A percentile compares a stretch with the other conserved stretches of the same genome.
Evolutionary conservation across 345 rosid genomes (phyloP).

Genomic region (Corymbia maculata): DNA sequence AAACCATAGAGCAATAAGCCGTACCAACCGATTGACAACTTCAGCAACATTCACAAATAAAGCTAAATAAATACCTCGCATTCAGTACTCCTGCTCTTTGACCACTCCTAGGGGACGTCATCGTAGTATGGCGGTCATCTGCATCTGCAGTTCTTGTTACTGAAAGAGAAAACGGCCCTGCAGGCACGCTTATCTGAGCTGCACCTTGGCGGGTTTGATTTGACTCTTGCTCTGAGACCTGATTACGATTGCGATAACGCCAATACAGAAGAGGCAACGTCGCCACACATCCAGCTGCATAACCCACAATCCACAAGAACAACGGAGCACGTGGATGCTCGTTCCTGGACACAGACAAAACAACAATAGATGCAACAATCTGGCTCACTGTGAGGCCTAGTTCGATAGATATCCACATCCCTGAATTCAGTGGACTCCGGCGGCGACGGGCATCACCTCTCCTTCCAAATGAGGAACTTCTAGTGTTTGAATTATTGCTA

Average conservation of each 20-base stretch:
- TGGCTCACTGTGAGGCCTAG: constrained; percentile 76
- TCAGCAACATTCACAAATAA: neutral
- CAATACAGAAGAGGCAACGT: constrained; percentile 85
- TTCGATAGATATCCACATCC: constrained; percentile 85
- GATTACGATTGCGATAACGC: constrained; percentile 76
- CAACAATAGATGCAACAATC: constrained; percentile 72
- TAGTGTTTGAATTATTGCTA: constrained; percentile 37
- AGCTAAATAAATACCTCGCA: constrained; percentile 39
- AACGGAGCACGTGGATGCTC: constrained; percentile 78
- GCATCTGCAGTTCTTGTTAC: constrained; percentile 60
- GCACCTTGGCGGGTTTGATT: constrained; percentile 53
- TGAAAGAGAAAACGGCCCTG: constrained; percentile 69
- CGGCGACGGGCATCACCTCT: constrained; percentile 64
- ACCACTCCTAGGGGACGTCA: constrained; percentile 42
- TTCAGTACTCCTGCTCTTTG: constrained; percentile 39
- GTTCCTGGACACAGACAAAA: constrained; percentile 64
- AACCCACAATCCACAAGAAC: constrained; percentile 84
- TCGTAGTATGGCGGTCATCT: constrained; percentile 39
- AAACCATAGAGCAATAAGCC: neutral
- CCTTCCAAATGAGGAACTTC: constrained; percentile 32
- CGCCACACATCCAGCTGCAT: constrained; percentile 83
- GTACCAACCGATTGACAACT: neutral
- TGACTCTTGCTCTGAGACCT: constrained; percentile 54
- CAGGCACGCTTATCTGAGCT: constrained; percentile 56
- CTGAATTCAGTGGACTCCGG: constrained; percentile 93